phyloP scores from a whole-genome alignment of 441 rosid genomes.

The Gossypium davidsonii region DNA sequence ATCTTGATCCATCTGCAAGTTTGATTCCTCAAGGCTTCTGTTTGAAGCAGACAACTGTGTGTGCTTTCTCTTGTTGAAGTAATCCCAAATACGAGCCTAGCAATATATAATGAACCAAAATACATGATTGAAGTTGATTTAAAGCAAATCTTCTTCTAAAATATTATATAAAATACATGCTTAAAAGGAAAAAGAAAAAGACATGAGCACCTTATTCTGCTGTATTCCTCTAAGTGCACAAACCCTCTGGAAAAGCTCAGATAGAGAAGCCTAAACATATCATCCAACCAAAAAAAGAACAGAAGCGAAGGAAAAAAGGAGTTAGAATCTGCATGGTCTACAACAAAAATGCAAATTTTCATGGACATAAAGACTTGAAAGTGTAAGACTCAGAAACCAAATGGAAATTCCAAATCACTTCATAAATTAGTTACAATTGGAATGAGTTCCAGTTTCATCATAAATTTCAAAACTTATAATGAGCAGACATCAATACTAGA shows the following conservation, averaged over 20 bases:
- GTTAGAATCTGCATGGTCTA: constrained; percentile 12
- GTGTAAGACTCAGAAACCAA: neutral
- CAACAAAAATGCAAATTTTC: constrained; percentile 1
- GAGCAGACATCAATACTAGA: neutral
- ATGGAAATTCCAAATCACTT: neutral
- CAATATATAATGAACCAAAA: neutral
- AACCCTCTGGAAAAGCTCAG: constrained; percentile 58
- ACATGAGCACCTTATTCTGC: constrained; percentile 48
- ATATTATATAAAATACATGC: neutral
- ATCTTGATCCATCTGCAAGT: constrained; percentile 74
- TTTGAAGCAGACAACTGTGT: constrained; percentile 33
- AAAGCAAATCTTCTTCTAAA: neutral
- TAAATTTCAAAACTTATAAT: neutral
- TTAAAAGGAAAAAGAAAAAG: neutral
- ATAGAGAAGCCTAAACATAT: constrained; percentile 50
- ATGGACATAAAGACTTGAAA: neutral
- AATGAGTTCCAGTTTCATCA: neutral
- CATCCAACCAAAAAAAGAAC: constrained; percentile 14
- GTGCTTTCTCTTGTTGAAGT: constrained; percentile 39
- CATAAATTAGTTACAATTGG: neutral
- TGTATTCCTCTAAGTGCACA: constrained; percentile 50
- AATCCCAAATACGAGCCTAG: constrained; percentile 69
- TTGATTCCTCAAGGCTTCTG: constrained; percentile 49
- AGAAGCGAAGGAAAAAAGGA: constrained; percentile 1
- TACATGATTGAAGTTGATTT: neutral